phyloP scores from a whole-genome alignment of 1,284 basidiomycete genomes.

The Puccinia coronata region DNA sequence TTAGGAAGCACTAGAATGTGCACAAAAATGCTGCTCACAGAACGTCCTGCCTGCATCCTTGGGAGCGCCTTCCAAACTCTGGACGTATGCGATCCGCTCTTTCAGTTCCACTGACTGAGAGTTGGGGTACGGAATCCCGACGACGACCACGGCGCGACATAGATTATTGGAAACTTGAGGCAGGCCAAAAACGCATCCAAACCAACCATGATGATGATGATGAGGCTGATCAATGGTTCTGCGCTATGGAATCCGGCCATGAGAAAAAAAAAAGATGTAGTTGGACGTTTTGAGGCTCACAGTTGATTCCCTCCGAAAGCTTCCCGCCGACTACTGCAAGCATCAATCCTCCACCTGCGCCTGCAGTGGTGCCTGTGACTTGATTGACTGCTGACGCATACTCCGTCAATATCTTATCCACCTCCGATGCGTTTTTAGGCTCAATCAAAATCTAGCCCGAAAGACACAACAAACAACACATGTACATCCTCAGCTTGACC shows the following conservation, averaged over 20 bases:
- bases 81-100: conserved; percentile 84
- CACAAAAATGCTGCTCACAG: conserved; percentile 65
- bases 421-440: conserved; percentile 73
- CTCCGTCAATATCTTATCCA: conserved; percentile 74
- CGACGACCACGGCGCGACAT: conserved; percentile 81
- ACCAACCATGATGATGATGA: too few relatives aligned
- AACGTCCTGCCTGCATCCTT: conserved; percentile 78
- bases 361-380: conserved; percentile 52
- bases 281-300: conserved; percentile 64
- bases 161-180: conserved; percentile 64
- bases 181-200: conserved; percentile 56
- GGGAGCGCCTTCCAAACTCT: conserved; percentile 57
- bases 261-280: background rate
- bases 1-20: background rate
- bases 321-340: conserved; percentile 95
- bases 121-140: conserved; percentile 90
- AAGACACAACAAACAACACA: background rate
- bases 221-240: background rate
- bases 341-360: conserved; percentile 56
- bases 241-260: background rate
- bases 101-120: conserved; percentile 82
- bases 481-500: background rate
- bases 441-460: conserved; percentile 76
- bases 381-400: conserved; percentile 69
- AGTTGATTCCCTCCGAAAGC: conserved; percentile 95